Evolutionary conservation across 768 basidiomycete genomes (phyloP), one percentile per base, ranked within the genome.

Genomic region (Austroboletus festivus): DNA sequence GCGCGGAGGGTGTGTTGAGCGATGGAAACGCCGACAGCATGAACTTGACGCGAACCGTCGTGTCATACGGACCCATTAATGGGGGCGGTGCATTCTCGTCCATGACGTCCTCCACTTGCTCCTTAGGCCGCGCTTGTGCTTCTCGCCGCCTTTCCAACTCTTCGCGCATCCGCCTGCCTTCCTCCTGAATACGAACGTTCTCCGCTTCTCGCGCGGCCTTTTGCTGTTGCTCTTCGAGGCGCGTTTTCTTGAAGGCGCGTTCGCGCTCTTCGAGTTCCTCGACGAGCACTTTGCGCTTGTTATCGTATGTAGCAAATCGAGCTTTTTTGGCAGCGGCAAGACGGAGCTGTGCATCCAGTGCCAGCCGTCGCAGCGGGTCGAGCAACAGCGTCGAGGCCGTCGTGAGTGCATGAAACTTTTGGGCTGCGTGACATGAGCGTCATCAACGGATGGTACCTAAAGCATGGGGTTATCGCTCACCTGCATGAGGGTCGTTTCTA

Each of bases 371-470:
- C 26, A 88, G 68, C 4, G 89, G 89, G 57, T 92, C 90, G 48
- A 91, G 83, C 6, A 93, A 73, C 2, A 90, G 73, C 62, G 90
- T 84, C 57, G 89, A 86, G 0, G 89, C 87, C 51, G 82, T 81
- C 47, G 85, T 91, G 42, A 93, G 78, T 47, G 87, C 87, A 61
- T 93, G 89, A 60, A 93, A 92, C 62, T 89, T 86, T 47, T 82
- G 77, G 2, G 86, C 86, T 81, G 48, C 23, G 10, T 38, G 21
- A 40, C 18, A 21, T 21, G 22, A 34, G 3, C 40, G 1, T n/a
- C 20, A 38, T 54, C n/a, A n/a, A n/a, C n/a, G n/a, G n/a, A n/a
- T n/a, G n/a, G 34, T 49, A 33, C 19, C 24, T 35, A 5, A 13
- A 5, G 5, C 34, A 5, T 35, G 5, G 35, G n/a, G 35, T 5